phyloP scores from a whole-genome alignment of 1,284 basidiomycete genomes.

The Phylloboletellus chloephorus region DNA sequence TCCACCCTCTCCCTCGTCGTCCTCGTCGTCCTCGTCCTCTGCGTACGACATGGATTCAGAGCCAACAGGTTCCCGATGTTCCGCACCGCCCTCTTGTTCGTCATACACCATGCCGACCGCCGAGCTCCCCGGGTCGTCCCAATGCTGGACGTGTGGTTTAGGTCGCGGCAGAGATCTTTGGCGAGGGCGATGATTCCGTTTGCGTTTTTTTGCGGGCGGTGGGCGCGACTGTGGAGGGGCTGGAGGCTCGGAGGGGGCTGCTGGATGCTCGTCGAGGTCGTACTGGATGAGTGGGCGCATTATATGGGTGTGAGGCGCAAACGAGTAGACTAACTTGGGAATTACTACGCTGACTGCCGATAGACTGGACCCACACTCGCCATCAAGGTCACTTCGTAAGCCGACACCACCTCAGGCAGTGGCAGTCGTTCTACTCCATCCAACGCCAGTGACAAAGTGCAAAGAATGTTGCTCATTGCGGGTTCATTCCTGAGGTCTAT shows the following conservation, averaged over 20 bases:
- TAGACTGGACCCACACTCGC: too few species aligned
- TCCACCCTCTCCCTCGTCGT: conserved; percentile 12
- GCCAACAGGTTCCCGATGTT: neutral
- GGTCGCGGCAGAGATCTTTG: conserved; percentile 14
- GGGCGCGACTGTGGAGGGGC: neutral
- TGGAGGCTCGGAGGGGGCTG: neutral
- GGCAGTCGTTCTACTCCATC: too few species aligned
- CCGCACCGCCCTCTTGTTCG: conserved; percentile 16
- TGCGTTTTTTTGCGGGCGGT: conserved; percentile 48
- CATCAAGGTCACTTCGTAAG: too few species aligned
- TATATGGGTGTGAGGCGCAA: neutral
- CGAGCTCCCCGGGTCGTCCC: conserved; percentile 41
- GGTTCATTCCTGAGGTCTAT: too few species aligned
- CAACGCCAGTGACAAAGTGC: too few species aligned
- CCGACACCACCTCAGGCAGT: too few species aligned
- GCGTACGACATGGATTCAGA: neutral
- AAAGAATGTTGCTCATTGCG: too few species aligned
- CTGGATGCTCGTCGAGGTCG: conserved; percentile 32
- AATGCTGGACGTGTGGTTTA: conserved; percentile 33
- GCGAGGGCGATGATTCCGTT: conserved; percentile 31
- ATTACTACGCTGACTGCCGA: too few species aligned
- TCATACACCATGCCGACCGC: conserved; percentile 32
- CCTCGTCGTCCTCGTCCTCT: conserved; percentile 12
- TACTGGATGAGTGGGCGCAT: conserved; percentile 50
- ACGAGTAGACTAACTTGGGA: too few species aligned